Percentiles rank a stretch among this genome's conserved stretches.
Evolutionary conservation across 148 eudicot genomes (phyloP).

Genomic region (Chenopodium suecicum): DNA sequence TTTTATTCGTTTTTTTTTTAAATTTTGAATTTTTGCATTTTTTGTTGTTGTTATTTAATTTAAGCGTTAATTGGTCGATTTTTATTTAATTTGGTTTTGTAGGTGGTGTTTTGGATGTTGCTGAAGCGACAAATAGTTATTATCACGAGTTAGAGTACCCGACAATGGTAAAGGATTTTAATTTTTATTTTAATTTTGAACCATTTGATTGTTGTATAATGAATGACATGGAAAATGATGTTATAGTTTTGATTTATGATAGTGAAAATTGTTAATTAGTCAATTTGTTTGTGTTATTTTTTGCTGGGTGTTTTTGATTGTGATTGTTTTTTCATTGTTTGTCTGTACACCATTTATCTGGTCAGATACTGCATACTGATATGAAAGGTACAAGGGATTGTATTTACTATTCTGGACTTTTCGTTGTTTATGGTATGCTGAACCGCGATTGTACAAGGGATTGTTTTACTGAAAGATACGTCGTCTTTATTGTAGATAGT

Average conservation of each 20-base stretch:
- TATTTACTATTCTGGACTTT: too few species aligned
- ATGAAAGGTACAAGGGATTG: too few species aligned
- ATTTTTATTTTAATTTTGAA: background rate
- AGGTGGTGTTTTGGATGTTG: constrained; percentile 82
- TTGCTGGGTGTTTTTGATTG: background rate
- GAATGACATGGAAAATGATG: background rate
- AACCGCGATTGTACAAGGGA: too few species aligned
- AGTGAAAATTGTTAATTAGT: background rate
- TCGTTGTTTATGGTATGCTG: too few species aligned
- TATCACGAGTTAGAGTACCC: constrained; percentile 55
- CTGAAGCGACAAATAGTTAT: constrained; percentile 52
- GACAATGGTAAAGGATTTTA: constrained; percentile 43
- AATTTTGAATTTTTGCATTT: background rate
- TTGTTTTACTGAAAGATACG: too few species aligned
- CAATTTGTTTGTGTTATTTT: background rate
- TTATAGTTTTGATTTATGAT: background rate
- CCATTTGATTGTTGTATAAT: background rate
- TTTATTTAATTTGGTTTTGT: constrained; percentile 7
- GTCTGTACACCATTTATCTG: background rate
- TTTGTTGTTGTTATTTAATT: background rate
- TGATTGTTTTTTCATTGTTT: background rate
- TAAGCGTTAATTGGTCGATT: background rate
- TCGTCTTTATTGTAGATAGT: too few species aligned
- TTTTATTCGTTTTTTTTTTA: background rate
- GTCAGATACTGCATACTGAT: background rate